phyloP scores from a whole-genome alignment of 2,329 filamentous ascomycete genomes.

The Xylariomycetidae sp. region DNA sequence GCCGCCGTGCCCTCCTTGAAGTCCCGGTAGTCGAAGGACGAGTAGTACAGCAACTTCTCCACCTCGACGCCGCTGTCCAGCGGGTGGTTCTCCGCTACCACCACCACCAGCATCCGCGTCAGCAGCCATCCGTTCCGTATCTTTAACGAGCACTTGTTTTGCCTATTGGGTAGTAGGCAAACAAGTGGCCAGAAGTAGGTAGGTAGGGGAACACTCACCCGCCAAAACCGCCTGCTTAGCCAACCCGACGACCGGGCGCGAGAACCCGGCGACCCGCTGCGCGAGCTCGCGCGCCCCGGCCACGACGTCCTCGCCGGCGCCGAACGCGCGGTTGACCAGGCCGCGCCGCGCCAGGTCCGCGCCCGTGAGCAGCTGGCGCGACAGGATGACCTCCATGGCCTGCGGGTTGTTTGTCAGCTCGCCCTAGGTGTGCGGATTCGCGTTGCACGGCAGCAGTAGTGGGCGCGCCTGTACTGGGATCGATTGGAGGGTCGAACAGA shows the following conservation, averaged over 20 bases:
- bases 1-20: conserved; percentile 35
- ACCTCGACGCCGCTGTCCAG: conserved; percentile 32
- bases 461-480: background rate
- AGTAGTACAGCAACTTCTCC: conserved; percentile 31
- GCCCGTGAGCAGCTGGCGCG: conserved; percentile 31
- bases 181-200: background rate
- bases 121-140: conserved; percentile 4
- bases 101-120: too few species aligned
- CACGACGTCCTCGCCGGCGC: conserved; percentile 27
- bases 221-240: conserved; percentile 37
- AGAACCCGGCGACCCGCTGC: conserved; percentile 32
- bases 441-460: too few species aligned
- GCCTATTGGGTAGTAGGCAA: too few species aligned
- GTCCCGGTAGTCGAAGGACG: conserved; percentile 31
- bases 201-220: conserved; percentile 5
- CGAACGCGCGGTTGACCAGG: conserved; percentile 32
- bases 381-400: conserved; percentile 41
- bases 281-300: conserved; percentile 32
- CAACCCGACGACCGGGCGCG: conserved; percentile 32
- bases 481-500: too few species aligned
- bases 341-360: conserved; percentile 33
- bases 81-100: conserved; percentile 34
- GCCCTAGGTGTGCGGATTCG: too few species aligned
- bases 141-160: too few species aligned
- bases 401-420: conserved; percentile 12